Conservation (phyloP, 352 stramenopile species). For the Phytophthora capsici region DNA sequence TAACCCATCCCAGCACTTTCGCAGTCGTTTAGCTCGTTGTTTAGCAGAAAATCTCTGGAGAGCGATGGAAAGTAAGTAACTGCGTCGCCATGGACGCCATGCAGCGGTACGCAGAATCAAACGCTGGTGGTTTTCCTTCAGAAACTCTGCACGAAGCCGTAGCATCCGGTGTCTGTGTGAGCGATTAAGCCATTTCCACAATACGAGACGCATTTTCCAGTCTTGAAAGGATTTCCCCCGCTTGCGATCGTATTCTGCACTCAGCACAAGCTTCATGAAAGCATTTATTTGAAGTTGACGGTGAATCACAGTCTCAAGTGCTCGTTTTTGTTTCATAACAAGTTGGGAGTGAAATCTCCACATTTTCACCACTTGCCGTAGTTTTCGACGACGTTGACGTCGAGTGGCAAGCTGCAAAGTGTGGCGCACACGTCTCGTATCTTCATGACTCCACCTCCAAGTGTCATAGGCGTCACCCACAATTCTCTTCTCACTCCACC, state of each 20-base stretch:
- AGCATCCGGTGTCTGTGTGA: slow-evolving; percentile 22
- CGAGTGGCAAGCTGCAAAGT: slow-evolving; percentile 23
- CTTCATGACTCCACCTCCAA: slow-evolving; percentile 23
- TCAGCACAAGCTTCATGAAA: slow-evolving; percentile 10
- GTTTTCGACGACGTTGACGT: slow-evolving; percentile 21
- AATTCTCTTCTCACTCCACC: slow-evolving; percentile 25
- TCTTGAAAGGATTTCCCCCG: slow-evolving; percentile 8
- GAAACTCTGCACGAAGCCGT: slow-evolving; percentile 23
- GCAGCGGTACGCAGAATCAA: slow-evolving; percentile 12
- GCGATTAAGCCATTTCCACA: slow-evolving; percentile 31
- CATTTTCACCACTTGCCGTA: slow-evolving; percentile 11
- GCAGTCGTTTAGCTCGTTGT: not conserved
- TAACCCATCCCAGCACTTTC: slow-evolving; percentile 21
- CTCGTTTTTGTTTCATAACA: slow-evolving; percentile 8
- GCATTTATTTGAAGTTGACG: slow-evolving; percentile 17
- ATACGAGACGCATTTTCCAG: slow-evolving; percentile 27
- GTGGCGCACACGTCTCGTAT: slow-evolving; percentile 12
- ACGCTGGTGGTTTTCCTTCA: slow-evolving; percentile 28
- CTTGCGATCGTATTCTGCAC: slow-evolving; percentile 3
- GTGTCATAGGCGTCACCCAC: slow-evolving; percentile 25
- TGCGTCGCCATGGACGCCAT: slow-evolving; percentile 23
- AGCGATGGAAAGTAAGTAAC: slow-evolving; percentile 1
- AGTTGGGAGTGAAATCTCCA: slow-evolving; percentile 10
- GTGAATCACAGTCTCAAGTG: slow-evolving; percentile 15
- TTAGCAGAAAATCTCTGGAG: slow-evolving; percentile 8